Evolutionary conservation across 1,139 yeast species (phyloP), one percentile per base, ranked within the genome.

Genomic region (Sugiyamaella neomexicana): DNA sequence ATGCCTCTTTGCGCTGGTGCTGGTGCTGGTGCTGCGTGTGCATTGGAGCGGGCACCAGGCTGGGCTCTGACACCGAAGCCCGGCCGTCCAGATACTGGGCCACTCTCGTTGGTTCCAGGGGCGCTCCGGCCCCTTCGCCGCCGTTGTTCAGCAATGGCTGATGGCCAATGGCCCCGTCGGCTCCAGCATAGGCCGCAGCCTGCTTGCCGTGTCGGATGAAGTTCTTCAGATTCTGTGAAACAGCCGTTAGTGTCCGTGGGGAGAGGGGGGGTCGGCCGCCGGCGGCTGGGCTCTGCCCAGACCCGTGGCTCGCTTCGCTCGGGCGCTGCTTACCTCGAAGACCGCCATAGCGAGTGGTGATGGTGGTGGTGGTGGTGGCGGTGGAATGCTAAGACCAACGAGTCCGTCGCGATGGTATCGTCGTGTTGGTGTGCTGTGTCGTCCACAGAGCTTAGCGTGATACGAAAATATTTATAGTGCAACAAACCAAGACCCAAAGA

Each of bases 151-250:
- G 41, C 38, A 27, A 39, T n/a, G 53, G 37, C 40, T 34, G 40
- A 9, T 41, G 13, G 32, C 43, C 31, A 27, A 34, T 44, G 13
- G 45, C 25, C 13, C 46, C 47, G 7, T 44, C 47, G 4, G 47
- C 39, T 29, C 42, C 16, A n/a, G 38, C 45, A 20, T 47, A 39
- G 8, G 49, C 50, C 9, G 51, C 49, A n/a, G 95, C 95, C 67
- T 86, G 89, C 63, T 82, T 85, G 34, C 96, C 95, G 64, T 87
- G 95, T 64, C 95, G 83, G 57, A 88, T 87, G 67, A 87, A 86
- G 62, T 89, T 89, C 70, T 84, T 85, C 58, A 87, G 74, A 67
- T 86, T 86, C 77, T 79, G 25, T 10, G 25, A 20, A 20, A 20
- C 16, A 12, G 15, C 39, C 15, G 31, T 20, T n/a, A 20, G 44